Base-by-base conservation (phyloP, 805 yeast species). In the Sugiyamaella lignohabitans region DNA sequence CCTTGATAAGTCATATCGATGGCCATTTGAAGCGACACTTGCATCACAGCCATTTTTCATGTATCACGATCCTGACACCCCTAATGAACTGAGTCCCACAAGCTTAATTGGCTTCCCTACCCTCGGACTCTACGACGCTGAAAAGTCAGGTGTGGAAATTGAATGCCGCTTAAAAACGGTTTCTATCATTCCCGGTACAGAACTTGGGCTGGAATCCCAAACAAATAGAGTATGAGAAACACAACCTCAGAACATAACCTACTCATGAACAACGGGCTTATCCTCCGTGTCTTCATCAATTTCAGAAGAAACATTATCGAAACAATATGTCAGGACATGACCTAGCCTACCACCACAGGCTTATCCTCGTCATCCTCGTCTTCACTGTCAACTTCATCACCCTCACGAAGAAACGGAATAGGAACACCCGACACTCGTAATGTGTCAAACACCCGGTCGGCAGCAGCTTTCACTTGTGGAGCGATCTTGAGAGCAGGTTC, bases 61-160 rank as follows among this genome's bases (percentile, higher is more conserved):
- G 40, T 21, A 34, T 35, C 29, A 34, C 19, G 43, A 36, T 21
- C 2, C 19, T 10, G 29, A 17, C 11, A 24, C 42, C 23, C 42
- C 41, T 22, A 11, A 27, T 27, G 43, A 35, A 14, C 17, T 35
- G 11, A n/a, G 11, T 16, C n/a, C n/a, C n/a, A 36, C 16, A 24
- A 22, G 30, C 20, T 14, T 48, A n/a, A 38, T 47, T 37, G 55
- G 56, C 23, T 34, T 46, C 35, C 53, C 56, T 27, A 46, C 43
- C 27, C 24, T 46, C 34, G 42, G 47, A 14, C 19, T 43, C 14
- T 41, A 20, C n/a, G 30, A 40, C n/a, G 21, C 38, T 16, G 40
- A 23, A 16, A n/a, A n/a, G n/a, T 24, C 17, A 11, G 48, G 40
- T 5, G 29, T 52, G 8, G 53, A 46, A 22, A 43, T 53, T 17